Evolutionary conservation across 208 protist genomes (phyloP).

Genomic region (Wallacemonas rigidus): DNA sequence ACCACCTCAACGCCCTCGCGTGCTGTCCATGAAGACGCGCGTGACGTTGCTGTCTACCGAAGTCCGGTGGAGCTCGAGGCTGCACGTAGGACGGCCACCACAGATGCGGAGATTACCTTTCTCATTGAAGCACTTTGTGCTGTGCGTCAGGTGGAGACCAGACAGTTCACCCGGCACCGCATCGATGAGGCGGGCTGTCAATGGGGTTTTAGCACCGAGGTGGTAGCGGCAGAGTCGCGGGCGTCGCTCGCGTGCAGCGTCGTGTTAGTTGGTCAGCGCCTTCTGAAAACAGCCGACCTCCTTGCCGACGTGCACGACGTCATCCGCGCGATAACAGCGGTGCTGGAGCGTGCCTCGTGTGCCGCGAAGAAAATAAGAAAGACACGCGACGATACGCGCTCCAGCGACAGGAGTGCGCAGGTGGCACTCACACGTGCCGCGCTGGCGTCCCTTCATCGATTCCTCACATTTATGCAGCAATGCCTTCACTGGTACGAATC

Average conservation of each 20-base stretch:
- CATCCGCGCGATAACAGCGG: conserved; percentile 9
- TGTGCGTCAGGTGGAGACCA: conserved; percentile 43
- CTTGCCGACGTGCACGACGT: neutral
- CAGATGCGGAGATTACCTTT: conserved; percentile 27
- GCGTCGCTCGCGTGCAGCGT: neutral
- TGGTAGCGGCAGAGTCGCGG: neutral
- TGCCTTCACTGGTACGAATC: conserved; percentile 35
- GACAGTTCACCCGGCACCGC: conserved; percentile 26
- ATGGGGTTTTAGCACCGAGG: conserved; percentile 6
- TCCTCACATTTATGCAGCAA: conserved; percentile 33
- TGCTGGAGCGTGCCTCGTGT: neutral
- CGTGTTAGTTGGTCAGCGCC: neutral
- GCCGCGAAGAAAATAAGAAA: too few relatives aligned
- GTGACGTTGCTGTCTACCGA: neutral
- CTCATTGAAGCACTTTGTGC: conserved; percentile 73
- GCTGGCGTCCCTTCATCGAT: conserved; percentile 33
- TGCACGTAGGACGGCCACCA: neutral
- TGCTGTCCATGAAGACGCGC: neutral
- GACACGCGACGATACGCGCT: too few relatives aligned
- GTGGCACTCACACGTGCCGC: conserved; percentile 37
- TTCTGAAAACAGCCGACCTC: neutral
- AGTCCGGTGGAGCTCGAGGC: neutral
- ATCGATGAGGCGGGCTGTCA: neutral
- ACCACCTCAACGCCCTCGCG: neutral
- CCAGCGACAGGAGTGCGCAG: neutral